phyloP scores from a whole-genome alignment of 192 early-diverging fungal genomes.

The Ambispora gerdemannii region DNA sequence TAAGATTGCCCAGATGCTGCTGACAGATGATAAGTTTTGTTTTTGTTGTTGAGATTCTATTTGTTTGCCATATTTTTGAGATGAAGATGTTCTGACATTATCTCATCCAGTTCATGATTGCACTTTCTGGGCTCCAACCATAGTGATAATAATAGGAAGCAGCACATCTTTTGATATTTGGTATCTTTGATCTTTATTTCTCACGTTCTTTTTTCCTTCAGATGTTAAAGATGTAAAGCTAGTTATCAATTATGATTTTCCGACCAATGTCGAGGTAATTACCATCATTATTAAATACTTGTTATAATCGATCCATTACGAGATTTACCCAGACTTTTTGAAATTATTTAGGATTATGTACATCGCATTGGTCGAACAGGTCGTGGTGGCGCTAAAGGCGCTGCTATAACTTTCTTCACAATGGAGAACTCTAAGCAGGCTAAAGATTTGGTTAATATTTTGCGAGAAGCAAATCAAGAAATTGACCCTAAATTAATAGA shows the following conservation, averaged over 20 bases:
- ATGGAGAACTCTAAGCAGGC: constrained; percentile 78
- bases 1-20: too few species aligned
- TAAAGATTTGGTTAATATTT: constrained; percentile 81
- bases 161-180: too few species aligned
- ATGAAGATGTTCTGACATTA: too few species aligned
- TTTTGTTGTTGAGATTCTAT: not conserved
- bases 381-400: constrained; percentile 85
- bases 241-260: constrained; percentile 97
- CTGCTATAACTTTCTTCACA: constrained; percentile 94
- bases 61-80: not conserved
- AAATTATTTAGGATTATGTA: constrained; percentile 69
- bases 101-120: too few species aligned
- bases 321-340: not conserved
- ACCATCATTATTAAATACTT: too few species aligned
- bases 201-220: constrained; percentile 35
- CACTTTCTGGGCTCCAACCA: too few species aligned
- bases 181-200: not conserved
- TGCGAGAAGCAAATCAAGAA: constrained; percentile 87
- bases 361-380: constrained; percentile 97
- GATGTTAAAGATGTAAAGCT: constrained; percentile 94
- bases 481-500: constrained; percentile 77
- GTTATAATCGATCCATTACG: constrained; percentile 12
- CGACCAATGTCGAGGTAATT: constrained; percentile 69
- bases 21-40: too few species aligned
- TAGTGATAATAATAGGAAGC: too few species aligned